Evolutionary conservation across 116 monocot species (phyloP), one percentile per base, ranked within the genome.

Genomic region (Cymodocea nodosa): DNA sequence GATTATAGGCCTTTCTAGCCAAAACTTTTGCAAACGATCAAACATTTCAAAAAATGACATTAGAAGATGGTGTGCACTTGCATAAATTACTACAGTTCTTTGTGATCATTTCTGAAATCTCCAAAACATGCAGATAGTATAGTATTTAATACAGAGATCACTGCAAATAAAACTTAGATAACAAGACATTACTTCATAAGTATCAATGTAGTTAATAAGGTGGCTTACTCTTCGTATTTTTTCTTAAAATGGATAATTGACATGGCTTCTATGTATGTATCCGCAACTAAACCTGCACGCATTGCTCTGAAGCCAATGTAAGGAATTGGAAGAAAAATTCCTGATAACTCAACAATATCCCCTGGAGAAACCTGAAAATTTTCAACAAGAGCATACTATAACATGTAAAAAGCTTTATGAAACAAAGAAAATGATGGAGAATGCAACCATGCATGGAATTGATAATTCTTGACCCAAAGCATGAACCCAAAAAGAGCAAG

Each of bases 141-240:
- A 5, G 0, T 48, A 48, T 63, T 63, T 48, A 23, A 44, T 16
- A 35, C 48, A 48, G 1, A 6, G 25, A 12, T 23, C n/a, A 30
- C 17, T 15, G 20, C 4, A 5, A 8, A 4, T 30, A 23, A 53
- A 35, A 35, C 35, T 20, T 18, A 51, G 25, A 34, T 5, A n/a
- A 18, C 39, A 17, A 37, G n/a, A 16, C n/a, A 39, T 40, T 62
- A 19, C n/a, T 19, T 15, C 10, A 37, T 18, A 62, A 35, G 19
- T 36, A 62, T 62, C 62, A 39, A 10, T n/a, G 8, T 37, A 39
- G n/a, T 44, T 17, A 12, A 15, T 7, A 10, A 50, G 23, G 69
- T 59, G 44, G 62, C 90, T 77, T 70, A 95, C 95, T 95, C 95
- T 80, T 90, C 90, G 68, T 95, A 95, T 89, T 90, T 95, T 83